phyloP scores from a whole-genome alignment of 352 stramenopile genomes.

The Pythium aquatile region DNA sequence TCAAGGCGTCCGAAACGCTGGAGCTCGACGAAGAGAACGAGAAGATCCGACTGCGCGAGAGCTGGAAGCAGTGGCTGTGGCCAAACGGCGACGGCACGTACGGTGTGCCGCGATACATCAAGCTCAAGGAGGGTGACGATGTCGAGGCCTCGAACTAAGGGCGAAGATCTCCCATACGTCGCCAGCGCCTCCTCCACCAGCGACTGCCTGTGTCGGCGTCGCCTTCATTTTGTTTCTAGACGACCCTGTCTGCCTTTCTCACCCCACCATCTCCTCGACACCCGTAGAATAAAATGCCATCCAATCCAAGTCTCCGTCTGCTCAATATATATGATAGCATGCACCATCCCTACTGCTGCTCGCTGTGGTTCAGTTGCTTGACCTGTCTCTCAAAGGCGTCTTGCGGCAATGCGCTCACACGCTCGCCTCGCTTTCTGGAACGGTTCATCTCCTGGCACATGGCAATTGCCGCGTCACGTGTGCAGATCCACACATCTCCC shows the following conservation, averaged over 20 bases:
- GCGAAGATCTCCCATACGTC: not conserved
- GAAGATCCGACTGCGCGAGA: conserved; percentile 84
- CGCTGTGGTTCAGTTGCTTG: conserved; percentile 13
- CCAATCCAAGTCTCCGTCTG: conserved; percentile 13
- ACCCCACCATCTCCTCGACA: conserved; percentile 1
- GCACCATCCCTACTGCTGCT: conserved; percentile 1
- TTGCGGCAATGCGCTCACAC: conserved; percentile 42
- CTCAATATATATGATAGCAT: conserved; percentile 2
- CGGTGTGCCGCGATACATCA: conserved; percentile 89
- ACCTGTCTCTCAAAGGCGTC: conserved; percentile 44
- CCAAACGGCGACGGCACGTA: conserved; percentile 84
- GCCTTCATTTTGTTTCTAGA: conserved; percentile 26
- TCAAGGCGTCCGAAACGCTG: conserved; percentile 61
- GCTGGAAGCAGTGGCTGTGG: conserved; percentile 89
- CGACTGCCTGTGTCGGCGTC: conserved; percentile 1
- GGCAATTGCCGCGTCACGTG: conserved; percentile 52
- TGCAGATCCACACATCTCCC: conserved; percentile 42
- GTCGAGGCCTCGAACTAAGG: conserved; percentile 31
- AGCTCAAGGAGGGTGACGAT: conserved; percentile 49
- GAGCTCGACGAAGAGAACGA: conserved; percentile 89
- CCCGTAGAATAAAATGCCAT: conserved; percentile 32
- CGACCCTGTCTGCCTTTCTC: conserved; percentile 4
- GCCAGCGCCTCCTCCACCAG: not conserved
- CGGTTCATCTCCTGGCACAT: conserved; percentile 48
- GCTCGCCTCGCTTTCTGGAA: conserved; percentile 44